A percentile compares a stretch with the other conserved stretches of the same genome.
These are phyloP conservation scores for Teratosphaeria destructans DNA, from an alignment of 2,329 filamentous ascomycete genomes.

Conservation along the genomic window DNA sequence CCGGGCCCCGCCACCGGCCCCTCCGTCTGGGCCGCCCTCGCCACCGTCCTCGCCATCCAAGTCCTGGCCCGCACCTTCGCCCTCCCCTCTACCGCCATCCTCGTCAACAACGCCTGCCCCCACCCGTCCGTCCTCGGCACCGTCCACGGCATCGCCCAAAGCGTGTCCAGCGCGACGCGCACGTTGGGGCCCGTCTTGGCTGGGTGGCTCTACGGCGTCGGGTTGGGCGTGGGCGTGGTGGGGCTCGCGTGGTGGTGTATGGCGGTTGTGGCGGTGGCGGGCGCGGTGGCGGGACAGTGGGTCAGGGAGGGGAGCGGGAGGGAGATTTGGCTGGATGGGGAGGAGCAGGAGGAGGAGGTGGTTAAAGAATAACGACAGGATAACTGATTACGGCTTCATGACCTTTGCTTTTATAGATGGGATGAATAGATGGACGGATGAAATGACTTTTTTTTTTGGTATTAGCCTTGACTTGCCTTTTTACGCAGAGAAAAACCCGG, in stretches of 20 bases:
- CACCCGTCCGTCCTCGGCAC: constrained; percentile 47
- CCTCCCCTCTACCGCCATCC: constrained; percentile 47
- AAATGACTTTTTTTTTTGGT: too few relatives aligned
- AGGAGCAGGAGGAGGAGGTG: constrained; percentile 24
- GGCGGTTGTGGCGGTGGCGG: constrained; percentile 43
- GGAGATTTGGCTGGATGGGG: constrained; percentile 44
- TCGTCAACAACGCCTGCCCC: constrained; percentile 51
- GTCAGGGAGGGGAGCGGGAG: constrained; percentile 56
- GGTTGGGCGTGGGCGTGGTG: constrained; percentile 43
- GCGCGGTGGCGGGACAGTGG: constrained; percentile 47
- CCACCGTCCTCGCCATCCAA: constrained; percentile 33
- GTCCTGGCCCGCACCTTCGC: constrained; percentile 41
- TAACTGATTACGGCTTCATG: too few relatives aligned
- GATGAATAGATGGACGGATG: too few relatives aligned
- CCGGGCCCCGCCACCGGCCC: constrained; percentile 31
- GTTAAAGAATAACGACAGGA: neutral
- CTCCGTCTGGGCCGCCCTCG: constrained; percentile 34
- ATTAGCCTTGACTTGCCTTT: too few relatives aligned
- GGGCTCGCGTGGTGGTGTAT: constrained; percentile 50
- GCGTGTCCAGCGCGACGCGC: constrained; percentile 41
- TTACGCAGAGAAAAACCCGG: too few relatives aligned
- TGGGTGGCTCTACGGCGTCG: constrained; percentile 43
- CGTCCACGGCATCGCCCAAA: constrained; percentile 49
- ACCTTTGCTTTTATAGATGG: too few relatives aligned
- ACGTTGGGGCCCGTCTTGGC: constrained; percentile 46